These are phyloP conservation scores for Leucocoprinus gongylophorus DNA, from an alignment of 1,284 basidiomycete species.

Conservation along the genomic window DNA sequence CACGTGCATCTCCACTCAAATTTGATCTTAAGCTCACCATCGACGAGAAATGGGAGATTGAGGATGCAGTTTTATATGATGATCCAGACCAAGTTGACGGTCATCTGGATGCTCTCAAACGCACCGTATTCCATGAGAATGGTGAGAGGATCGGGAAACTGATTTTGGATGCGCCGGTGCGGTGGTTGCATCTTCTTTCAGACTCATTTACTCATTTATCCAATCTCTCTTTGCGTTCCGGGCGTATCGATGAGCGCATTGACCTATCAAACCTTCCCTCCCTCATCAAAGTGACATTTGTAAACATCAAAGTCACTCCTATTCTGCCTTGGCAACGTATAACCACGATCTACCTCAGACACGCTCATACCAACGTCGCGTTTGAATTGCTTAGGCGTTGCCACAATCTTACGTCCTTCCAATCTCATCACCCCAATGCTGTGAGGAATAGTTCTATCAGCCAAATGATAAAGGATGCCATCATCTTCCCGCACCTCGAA, in stretches of 20 bases:
- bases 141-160: constrained; percentile 1
- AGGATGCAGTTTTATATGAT: constrained; percentile 1
- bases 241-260: background rate
- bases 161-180: constrained; percentile 5
- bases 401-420: constrained; percentile 7
- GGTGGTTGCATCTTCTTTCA: constrained; percentile 7
- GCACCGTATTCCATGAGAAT: constrained; percentile 2
- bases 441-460: background rate
- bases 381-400: constrained; percentile 5
- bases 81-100: background rate
- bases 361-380: constrained; percentile 6
- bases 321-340: constrained; percentile 7
- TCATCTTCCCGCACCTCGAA: background rate
- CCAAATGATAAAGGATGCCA: background rate
- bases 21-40: constrained; percentile 10
- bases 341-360: background rate
- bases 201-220: background rate
- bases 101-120: constrained; percentile 4
- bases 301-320: constrained; percentile 6
- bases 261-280: background rate
- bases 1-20: background rate
- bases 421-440: constrained; percentile 5
- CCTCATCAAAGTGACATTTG: background rate
- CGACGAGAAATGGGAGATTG: constrained; percentile 9
- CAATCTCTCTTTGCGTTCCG: constrained; percentile 3